These are phyloP conservation scores for Austropuccinia psidii DNA, from an alignment of 1,284 basidiomycete genomes.

Conservation along the genomic window DNA sequence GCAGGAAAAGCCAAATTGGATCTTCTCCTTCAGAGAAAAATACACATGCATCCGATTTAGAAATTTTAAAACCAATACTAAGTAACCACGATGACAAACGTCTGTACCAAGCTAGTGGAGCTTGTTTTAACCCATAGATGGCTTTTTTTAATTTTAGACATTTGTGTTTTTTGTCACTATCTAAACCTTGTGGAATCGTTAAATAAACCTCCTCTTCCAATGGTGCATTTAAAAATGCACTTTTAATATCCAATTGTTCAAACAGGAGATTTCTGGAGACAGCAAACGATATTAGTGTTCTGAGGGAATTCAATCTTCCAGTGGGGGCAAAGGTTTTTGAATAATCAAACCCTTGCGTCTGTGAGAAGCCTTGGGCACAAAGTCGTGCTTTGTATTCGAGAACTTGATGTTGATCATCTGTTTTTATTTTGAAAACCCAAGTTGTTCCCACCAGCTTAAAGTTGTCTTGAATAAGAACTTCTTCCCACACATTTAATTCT, in stretches of 20 bases:
- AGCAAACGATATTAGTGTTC: not conserved
- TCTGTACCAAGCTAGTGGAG: not conserved
- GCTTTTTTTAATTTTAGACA: not conserved
- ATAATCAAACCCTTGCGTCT: not conserved
- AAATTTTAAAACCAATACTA: not conserved
- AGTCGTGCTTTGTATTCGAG: not conserved
- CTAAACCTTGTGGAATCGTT: not conserved
- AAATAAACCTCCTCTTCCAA: not conserved
- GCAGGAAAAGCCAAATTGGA: not conserved
- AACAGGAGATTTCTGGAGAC: not conserved
- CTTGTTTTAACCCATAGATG: not conserved
- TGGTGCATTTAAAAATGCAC: not conserved
- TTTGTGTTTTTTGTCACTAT: not conserved
- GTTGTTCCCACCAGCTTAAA: too few relatives aligned
- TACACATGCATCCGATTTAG: not conserved
- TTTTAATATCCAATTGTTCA: not conserved
- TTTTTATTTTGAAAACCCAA: conserved; percentile 1
- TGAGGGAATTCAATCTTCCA: not conserved
- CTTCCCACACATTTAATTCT: too few relatives aligned
- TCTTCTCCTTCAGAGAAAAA: not conserved
- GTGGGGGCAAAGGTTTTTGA: not conserved
- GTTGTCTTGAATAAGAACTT: too few relatives aligned
- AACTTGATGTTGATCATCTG: not conserved
- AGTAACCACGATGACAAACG: not conserved
- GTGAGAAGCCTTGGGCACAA: not conserved